Conservation (phyloP, 164 flowering plant genomes). For the Macadamia integrifolia region DNA sequence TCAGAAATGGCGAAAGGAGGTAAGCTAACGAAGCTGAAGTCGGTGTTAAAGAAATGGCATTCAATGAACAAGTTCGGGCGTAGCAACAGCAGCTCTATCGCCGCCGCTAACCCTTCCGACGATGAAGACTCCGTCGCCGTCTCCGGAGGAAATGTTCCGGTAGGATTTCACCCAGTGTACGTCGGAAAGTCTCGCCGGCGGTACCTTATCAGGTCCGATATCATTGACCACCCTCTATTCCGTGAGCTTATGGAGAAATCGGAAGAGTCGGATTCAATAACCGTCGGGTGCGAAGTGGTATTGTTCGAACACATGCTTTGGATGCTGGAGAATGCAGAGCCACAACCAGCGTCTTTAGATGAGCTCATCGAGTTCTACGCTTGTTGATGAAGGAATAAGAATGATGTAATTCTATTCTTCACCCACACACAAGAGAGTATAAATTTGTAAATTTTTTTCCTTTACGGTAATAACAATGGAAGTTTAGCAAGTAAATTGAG, state of each 20-base stretch:
- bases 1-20: constrained; percentile 17
- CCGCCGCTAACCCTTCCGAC: constrained; percentile 13
- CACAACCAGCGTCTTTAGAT: constrained; percentile 57
- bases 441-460: no score
- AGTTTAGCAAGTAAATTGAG: no score
- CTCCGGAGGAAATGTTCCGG: neutral
- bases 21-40: constrained; percentile 36
- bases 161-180: constrained; percentile 31
- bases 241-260: constrained; percentile 55
- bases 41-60: constrained; percentile 39
- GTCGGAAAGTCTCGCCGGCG: constrained; percentile 76
- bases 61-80: constrained; percentile 22
- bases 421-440: no score
- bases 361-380: constrained; percentile 78
- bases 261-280: constrained; percentile 23
- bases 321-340: constrained; percentile 81
- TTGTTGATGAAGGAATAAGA: constrained; percentile 14
- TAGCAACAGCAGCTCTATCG: constrained; percentile 10
- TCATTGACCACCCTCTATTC: constrained; percentile 65
- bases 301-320: constrained; percentile 89
- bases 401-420: no score
- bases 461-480: no score
- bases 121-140: neutral
- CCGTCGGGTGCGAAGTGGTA: constrained; percentile 81
- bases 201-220: constrained; percentile 48